A percentile compares a stretch with the other conserved stretches of the same genome.
These are phyloP conservation scores for Xerocomellus dryophilus DNA, from an alignment of 768 basidiomycete species.

Conservation along the genomic window DNA sequence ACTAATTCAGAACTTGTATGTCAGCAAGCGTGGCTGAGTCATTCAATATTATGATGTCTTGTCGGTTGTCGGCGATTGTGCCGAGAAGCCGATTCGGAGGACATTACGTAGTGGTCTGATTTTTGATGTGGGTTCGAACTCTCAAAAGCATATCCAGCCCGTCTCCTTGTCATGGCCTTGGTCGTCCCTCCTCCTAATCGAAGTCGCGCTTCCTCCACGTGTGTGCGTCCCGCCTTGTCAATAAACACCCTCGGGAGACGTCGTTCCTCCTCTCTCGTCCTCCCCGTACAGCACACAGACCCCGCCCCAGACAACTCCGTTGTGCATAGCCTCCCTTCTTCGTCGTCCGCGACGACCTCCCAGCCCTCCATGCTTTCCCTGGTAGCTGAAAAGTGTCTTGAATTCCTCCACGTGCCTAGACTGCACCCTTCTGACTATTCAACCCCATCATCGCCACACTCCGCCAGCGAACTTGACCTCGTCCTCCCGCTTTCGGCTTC, in stretches of 20 bases:
- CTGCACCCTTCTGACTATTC: slow-evolving; percentile 41
- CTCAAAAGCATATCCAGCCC: slow-evolving; percentile 2
- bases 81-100: slow-evolving; percentile 21
- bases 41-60: background rate
- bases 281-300: slow-evolving; percentile 25
- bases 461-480: slow-evolving; percentile 38
- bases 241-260: slow-evolving; percentile 53
- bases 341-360: slow-evolving; percentile 12
- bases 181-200: slow-evolving; percentile 44
- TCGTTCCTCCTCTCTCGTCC: slow-evolving; percentile 49
- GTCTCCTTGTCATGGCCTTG: slow-evolving; percentile 24
- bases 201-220: slow-evolving; percentile 58
- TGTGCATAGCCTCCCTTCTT: background rate
- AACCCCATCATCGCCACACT: slow-evolving; percentile 45
- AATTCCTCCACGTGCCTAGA: slow-evolving; percentile 49
- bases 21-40: slow-evolving; percentile 13
- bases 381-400: slow-evolving; percentile 48
- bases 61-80: slow-evolving; percentile 2
- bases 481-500: slow-evolving; percentile 57
- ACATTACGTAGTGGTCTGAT: slow-evolving; percentile 23
- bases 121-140: slow-evolving; percentile 17
- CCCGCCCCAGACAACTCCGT: slow-evolving; percentile 1
- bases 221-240: slow-evolving; percentile 51
- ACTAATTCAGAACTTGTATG: slow-evolving; percentile 30
- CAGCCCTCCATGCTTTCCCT: slow-evolving; percentile 50